Percentiles rank a stretch among this genome's conserved stretches.
These are phyloP conservation scores for Nakazawaea wickerhamii DNA, from an alignment of 805 yeast species.

Conservation along the genomic window DNA sequence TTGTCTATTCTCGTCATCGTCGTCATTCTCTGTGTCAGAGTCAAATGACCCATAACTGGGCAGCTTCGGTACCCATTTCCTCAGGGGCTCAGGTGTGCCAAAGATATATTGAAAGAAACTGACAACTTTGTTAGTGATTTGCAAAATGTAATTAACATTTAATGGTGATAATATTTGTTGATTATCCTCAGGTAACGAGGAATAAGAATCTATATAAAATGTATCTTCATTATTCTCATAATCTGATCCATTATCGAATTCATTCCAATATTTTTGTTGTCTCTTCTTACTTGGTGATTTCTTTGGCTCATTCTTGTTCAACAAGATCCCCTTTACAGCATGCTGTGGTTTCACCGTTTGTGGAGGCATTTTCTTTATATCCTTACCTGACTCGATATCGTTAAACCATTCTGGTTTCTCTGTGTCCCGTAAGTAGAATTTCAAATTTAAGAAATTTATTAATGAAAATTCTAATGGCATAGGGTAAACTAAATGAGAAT, in stretches of 20 bases:
- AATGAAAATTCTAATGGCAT: constrained; percentile 13
- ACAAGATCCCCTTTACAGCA: constrained; percentile 21
- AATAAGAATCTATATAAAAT: constrained; percentile 30
- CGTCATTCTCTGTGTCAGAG: constrained; percentile 13
- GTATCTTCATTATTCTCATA: constrained; percentile 35
- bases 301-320: constrained; percentile 23
- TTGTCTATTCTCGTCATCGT: constrained; percentile 14
- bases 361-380: constrained; percentile 43
- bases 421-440: constrained; percentile 20
- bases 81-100: neutral
- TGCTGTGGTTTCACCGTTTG: constrained; percentile 5
- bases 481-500: constrained; percentile 43
- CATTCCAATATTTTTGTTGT: constrained; percentile 49
- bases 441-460: constrained; percentile 25
- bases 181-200: constrained; percentile 22
- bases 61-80: neutral
- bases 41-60: constrained; percentile 6
- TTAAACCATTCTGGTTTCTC: constrained; percentile 27
- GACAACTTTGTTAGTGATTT: constrained; percentile 19
- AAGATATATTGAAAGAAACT: constrained; percentile 5
- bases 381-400: constrained; percentile 19
- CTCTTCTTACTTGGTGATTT: constrained; percentile 10
- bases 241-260: constrained; percentile 59
- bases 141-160: constrained; percentile 20
- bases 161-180: constrained; percentile 19